These are phyloP conservation scores for Peronospora belbahrii DNA, from an alignment of 352 stramenopile species.

Conservation along the genomic window DNA sequence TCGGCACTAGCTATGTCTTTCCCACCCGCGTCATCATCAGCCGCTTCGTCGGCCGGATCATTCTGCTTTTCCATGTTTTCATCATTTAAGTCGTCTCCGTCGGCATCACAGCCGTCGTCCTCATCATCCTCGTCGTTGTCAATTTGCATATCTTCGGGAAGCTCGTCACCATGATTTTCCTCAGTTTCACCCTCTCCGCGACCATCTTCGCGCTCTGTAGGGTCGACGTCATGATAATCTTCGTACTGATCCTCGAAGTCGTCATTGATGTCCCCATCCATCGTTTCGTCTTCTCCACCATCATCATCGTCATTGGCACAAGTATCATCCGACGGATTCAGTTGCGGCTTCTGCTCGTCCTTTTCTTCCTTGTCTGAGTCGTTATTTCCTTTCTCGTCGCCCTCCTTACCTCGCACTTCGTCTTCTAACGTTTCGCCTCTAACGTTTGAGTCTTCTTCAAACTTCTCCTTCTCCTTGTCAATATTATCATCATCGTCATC, in stretches of 20 bases:
- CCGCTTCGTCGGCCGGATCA: conserved; percentile 37
- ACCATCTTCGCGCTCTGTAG: conserved; percentile 42
- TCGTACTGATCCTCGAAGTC: conserved; percentile 85
- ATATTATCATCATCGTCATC: conserved; percentile 91
- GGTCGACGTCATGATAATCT: conserved; percentile 61
- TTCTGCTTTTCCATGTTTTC: conserved; percentile 54
- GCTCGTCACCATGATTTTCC: conserved; percentile 65
- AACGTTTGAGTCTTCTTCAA: conserved; percentile 82
- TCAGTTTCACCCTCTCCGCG: conserved; percentile 46
- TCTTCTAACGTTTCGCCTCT: conserved; percentile 76
- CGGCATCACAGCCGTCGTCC: conserved; percentile 32
- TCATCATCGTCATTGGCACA: conserved; percentile 28
- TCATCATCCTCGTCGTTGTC: conserved; percentile 41
- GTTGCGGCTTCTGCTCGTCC: conserved; percentile 45
- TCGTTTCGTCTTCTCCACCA: conserved; percentile 40
- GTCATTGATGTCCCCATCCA: conserved; percentile 88
- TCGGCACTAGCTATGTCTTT: conserved; percentile 31
- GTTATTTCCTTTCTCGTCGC: conserved; percentile 80
- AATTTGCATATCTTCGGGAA: conserved; percentile 84
- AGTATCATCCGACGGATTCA: conserved; percentile 37
- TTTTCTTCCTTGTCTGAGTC: conserved; percentile 44
- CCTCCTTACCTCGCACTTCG: conserved; percentile 85
- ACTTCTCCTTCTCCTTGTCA: conserved; percentile 95
- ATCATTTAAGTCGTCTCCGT: conserved; percentile 38
- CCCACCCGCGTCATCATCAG: conserved; percentile 26